Conservation (phyloP, 441 rosid species). For the Euphorbia schlechtendalii region DNA sequence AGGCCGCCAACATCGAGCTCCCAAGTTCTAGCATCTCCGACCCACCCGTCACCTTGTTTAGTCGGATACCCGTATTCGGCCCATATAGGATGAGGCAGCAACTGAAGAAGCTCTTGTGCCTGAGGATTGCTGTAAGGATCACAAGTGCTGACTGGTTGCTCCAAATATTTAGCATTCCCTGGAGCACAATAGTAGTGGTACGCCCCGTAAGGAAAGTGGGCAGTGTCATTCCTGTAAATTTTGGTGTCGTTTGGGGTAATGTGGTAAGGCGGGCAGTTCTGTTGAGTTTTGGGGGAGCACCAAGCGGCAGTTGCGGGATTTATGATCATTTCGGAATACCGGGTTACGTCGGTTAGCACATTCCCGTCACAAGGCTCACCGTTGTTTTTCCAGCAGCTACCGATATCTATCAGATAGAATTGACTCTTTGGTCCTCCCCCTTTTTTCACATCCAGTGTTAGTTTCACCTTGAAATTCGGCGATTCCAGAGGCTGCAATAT, state of each 20-base stretch:
- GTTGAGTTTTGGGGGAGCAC: slow-evolving; percentile 37
- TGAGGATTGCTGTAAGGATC: slow-evolving; percentile 94
- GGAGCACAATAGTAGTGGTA: slow-evolving; percentile 76
- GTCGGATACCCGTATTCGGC: slow-evolving; percentile 74
- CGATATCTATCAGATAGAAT: slow-evolving; percentile 71
- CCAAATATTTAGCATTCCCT: slow-evolving; percentile 53
- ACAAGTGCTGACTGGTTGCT: slow-evolving; percentile 50
- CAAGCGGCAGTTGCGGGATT: slow-evolving; percentile 52
- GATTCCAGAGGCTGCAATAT: slow-evolving; percentile 68
- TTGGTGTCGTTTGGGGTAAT: slow-evolving; percentile 49
- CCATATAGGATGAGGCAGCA: slow-evolving; percentile 83
- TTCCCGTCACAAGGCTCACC: slow-evolving; percentile 65
- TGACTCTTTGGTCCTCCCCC: slow-evolving; percentile 82
- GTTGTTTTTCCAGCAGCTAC: slow-evolving; percentile 90
- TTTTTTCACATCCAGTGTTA: slow-evolving; percentile 53
- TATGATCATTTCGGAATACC: slow-evolving; percentile 80
- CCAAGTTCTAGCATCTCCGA: slow-evolving; percentile 75
- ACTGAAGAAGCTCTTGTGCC: slow-evolving; percentile 75
- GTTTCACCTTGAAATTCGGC: slow-evolving; percentile 62
- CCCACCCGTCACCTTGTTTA: slow-evolving; percentile 71
- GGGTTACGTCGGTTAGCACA: slow-evolving; percentile 61
- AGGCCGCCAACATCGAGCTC: slow-evolving; percentile 68
- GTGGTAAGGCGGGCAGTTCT: slow-evolving; percentile 67
- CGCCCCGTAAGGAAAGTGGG: slow-evolving; percentile 60
- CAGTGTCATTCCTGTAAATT: slow-evolving; percentile 49